These are phyloP conservation scores for Diplodia mutila DNA, from an alignment of 2,329 filamentous ascomycete species.

Conservation along the genomic window DNA sequence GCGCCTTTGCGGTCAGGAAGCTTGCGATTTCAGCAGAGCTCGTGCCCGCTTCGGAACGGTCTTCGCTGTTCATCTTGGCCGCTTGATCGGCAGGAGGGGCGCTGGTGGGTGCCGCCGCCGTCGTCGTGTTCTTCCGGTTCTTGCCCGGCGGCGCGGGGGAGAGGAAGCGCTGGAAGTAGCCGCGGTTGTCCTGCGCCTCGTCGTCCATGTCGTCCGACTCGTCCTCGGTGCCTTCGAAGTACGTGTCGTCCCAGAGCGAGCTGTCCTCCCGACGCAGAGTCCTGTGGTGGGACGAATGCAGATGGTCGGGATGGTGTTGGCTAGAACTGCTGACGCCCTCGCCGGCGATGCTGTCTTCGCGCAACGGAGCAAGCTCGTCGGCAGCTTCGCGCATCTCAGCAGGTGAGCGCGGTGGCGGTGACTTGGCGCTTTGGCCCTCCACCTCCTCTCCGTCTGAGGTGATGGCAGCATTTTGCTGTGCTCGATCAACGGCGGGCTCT, in stretches of 20 bases:
- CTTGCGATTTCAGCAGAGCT: conserved; percentile 46
- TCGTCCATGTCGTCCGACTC: conserved; percentile 47
- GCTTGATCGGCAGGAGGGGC: conserved; percentile 5
- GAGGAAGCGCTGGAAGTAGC: conserved; percentile 41
- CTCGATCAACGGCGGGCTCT: conserved; percentile 69
- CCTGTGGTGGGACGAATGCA: conserved; percentile 9
- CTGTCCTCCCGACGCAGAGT: conserved; percentile 42
- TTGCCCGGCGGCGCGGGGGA: conserved; percentile 35
- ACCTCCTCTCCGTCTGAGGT: conserved; percentile 69
- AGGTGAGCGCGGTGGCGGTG: conserved; percentile 47
- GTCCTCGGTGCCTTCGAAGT: conserved; percentile 54
- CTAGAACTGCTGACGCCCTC: conserved; percentile 26
- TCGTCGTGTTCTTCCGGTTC: conserved; percentile 30
- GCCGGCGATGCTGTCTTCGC: conserved; percentile 28
- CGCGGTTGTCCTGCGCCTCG: conserved; percentile 30
- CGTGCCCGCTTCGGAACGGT: conserved; percentile 34
- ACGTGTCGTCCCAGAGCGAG: conserved; percentile 53
- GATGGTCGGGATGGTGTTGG: not conserved
- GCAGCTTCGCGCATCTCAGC: conserved; percentile 55
- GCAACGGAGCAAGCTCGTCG: conserved; percentile 43
- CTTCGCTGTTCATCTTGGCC: not conserved
- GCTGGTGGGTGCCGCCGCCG: conserved; percentile 1
- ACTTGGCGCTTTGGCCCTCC: conserved; percentile 47
- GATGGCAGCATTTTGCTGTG: conserved; percentile 62
- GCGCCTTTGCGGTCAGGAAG: conserved; percentile 27